A percentile compares a stretch with the other conserved stretches of the same genome.
Evolutionary conservation across 495 filamentous ascomycete genomes (phyloP).

Genomic region (Lasiosphaeriaceae sp.): DNA sequence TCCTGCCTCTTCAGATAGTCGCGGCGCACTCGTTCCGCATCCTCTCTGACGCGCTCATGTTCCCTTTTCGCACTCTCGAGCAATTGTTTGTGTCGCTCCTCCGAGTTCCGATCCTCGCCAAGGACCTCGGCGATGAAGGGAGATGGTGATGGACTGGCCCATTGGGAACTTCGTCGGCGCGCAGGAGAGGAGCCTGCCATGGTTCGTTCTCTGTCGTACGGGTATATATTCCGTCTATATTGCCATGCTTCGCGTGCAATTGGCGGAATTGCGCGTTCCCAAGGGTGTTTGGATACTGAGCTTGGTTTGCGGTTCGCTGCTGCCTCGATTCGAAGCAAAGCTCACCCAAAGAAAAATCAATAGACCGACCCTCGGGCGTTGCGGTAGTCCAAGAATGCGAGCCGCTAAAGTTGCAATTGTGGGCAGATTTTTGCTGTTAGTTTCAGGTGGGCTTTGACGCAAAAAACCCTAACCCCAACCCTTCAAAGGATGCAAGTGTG

Average conservation of each 20-base stretch:
- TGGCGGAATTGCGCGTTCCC: too few species aligned
- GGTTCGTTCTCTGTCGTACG: slow-evolving; percentile 2
- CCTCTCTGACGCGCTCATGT: slow-evolving; percentile 60
- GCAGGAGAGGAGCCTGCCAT: slow-evolving; percentile 40
- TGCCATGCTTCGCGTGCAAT: slow-evolving; percentile 9
- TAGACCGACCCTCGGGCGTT: background rate
- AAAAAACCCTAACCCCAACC: background rate
- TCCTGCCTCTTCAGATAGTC: slow-evolving; percentile 45
- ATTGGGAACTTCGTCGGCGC: slow-evolving; percentile 30
- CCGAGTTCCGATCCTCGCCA: slow-evolving; percentile 38
- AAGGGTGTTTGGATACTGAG: too few species aligned
- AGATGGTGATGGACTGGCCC: slow-evolving; percentile 31
- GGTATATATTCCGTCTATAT: slow-evolving; percentile 3
- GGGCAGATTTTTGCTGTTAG: background rate
- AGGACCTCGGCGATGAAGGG: slow-evolving; percentile 33
- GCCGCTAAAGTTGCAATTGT: too few species aligned
- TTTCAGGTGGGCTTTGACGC: background rate
- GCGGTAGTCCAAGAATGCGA: too few species aligned
- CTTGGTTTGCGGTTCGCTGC: too few species aligned
- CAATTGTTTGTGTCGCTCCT: slow-evolving; percentile 52
- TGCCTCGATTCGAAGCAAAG: background rate
- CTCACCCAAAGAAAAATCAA: background rate
- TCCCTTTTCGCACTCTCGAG: slow-evolving; percentile 58
- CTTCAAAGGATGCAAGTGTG: too few species aligned
- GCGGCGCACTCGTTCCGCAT: slow-evolving; percentile 49